Conservation (phyloP, 164 flowering plant species). For the Vitis vinifera region DNA sequence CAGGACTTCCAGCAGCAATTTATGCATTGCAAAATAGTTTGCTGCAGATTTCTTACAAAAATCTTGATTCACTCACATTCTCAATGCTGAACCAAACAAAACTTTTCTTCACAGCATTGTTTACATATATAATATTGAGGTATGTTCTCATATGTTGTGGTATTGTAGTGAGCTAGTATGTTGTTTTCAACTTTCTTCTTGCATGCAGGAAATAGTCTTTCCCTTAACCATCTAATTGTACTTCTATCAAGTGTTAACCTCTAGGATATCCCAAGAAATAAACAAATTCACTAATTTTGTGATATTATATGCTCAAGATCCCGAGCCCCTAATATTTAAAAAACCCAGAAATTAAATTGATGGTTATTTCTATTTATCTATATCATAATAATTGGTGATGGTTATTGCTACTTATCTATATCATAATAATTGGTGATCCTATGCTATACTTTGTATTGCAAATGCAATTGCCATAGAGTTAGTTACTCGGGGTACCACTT, state of each 20-base stretch:
- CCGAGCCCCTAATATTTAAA: background rate
- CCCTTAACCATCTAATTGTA: no score
- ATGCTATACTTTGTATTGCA: background rate
- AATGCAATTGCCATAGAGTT: no score
- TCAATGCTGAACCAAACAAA: constrained; percentile 98
- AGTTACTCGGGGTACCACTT: background rate
- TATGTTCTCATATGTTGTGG: constrained; percentile 23
- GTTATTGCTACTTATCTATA: background rate
- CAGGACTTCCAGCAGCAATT: constrained; percentile 95
- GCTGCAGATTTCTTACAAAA: constrained; percentile 93
- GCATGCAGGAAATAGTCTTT: background rate
- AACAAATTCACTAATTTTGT: background rate
- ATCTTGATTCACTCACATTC: constrained; percentile 98
- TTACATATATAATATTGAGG: constrained; percentile 82
- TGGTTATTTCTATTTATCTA: background rate
- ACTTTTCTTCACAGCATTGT: constrained; percentile 90
- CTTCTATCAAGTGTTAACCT: background rate
- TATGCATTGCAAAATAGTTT: constrained; percentile 96
- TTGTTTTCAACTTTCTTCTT: background rate
- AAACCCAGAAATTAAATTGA: background rate
- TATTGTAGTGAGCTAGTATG: background rate
- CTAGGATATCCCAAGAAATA: background rate
- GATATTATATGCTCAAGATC: background rate
- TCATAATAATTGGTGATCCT: background rate
- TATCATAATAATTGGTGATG: background rate